Percentiles rank a stretch among this genome's conserved stretches.
Conservation (phyloP, 2,329 filamentous ascomycete genomes). For the Fusarium keratoplasticum region DNA sequence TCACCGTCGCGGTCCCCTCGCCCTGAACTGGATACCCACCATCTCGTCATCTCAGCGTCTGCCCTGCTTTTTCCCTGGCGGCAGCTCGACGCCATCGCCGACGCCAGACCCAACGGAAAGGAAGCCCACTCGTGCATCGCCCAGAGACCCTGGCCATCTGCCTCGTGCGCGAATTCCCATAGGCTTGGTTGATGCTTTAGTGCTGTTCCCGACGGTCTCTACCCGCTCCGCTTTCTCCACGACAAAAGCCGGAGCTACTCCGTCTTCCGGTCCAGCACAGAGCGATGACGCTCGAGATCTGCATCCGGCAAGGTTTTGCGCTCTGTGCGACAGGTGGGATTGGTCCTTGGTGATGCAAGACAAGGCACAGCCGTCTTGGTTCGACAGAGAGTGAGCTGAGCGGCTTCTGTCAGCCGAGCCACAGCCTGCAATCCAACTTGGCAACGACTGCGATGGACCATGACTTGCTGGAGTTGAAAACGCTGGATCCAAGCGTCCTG, state of each 20-base stretch:
- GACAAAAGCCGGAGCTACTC: conserved; percentile 15
- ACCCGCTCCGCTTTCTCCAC: conserved; percentile 6
- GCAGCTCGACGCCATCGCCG: conserved; percentile 19
- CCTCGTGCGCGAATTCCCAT: conserved; percentile 12
- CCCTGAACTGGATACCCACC: conserved; percentile 16
- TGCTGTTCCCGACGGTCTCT: conserved; percentile 1
- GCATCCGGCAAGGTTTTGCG: neutral
- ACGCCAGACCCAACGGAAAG: conserved; percentile 25
- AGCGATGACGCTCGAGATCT: conserved; percentile 20
- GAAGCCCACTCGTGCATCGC: conserved; percentile 4
- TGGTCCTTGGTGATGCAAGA: neutral
- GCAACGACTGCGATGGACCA: neutral
- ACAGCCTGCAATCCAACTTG: neutral
- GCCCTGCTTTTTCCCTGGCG: conserved; percentile 23
- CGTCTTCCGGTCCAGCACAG: neutral
- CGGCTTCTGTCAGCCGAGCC: conserved; percentile 10
- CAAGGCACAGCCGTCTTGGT: conserved; percentile 1
- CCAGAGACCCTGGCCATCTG: conserved; percentile 17
- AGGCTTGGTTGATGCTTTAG: conserved; percentile 16
- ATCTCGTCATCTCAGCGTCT: conserved; percentile 18
- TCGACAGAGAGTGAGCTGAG: neutral
- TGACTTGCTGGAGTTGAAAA: neutral
- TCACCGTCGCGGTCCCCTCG: neutral
- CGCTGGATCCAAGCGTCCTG: neutral
- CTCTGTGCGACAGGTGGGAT: neutral